These are phyloP conservation scores for Colletotrichum karsti DNA, from an alignment of 2,329 filamentous ascomycete genomes.

Conservation along the genomic window DNA sequence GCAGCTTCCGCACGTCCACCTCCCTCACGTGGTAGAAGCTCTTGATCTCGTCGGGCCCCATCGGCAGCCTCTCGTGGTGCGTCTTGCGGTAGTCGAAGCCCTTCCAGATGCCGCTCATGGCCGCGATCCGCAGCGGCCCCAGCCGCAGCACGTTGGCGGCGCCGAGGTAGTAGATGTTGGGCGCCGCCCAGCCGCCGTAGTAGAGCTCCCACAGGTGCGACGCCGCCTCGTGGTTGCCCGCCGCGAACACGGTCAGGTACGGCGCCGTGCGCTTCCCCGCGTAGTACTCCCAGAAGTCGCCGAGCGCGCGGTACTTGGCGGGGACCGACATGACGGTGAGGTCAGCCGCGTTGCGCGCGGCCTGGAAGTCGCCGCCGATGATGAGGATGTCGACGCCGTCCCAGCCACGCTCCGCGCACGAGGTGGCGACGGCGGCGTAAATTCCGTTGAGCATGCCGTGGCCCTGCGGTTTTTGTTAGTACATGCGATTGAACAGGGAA, in stretches of 20 bases:
- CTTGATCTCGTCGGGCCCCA: constrained; percentile 78
- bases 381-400: constrained; percentile 87
- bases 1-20: constrained; percentile 87
- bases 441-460: constrained; percentile 94
- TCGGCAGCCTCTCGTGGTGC: constrained; percentile 88
- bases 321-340: constrained; percentile 91
- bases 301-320: constrained; percentile 84
- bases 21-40: constrained; percentile 92
- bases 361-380: constrained; percentile 91
- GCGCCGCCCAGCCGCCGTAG: constrained; percentile 96
- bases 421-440: constrained; percentile 78
- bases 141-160: constrained; percentile 88
- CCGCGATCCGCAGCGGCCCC: constrained; percentile 87
- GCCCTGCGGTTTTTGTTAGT: constrained; percentile 62
- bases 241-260: constrained; percentile 91
- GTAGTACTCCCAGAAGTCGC: constrained; percentile 96
- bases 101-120: constrained; percentile 95
- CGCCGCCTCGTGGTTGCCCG: constrained; percentile 94
- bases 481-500: neutral
- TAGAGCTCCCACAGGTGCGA: constrained; percentile 91
- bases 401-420: constrained; percentile 79
- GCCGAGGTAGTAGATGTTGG: constrained; percentile 96
- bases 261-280: constrained; percentile 80
- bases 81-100: constrained; percentile 84
- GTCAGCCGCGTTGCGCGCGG: constrained; percentile 88